A percentile compares a stretch with the other conserved stretches of the same genome.
Evolutionary conservation across 371 early-diverging fungal genomes (phyloP).

Genomic region (Rhizopus arrhizus): DNA sequence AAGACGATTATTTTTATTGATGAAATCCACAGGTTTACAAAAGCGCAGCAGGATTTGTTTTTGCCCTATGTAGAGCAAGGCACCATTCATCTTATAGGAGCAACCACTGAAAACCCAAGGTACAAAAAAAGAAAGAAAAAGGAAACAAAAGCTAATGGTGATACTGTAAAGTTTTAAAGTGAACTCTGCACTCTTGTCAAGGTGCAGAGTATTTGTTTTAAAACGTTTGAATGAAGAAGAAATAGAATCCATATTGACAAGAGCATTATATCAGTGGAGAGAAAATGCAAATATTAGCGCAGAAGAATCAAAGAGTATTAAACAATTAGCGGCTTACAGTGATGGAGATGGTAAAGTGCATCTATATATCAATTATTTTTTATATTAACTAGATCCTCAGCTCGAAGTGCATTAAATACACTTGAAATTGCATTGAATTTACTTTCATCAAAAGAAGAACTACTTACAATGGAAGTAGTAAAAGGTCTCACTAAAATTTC

Average conservation of each 20-base stretch:
- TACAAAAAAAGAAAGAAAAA: conserved; percentile 3
- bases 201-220: conserved; percentile 80
- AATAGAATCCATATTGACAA: conserved; percentile 59
- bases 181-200: conserved; percentile 78
- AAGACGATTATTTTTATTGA: conserved; percentile 82
- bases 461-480: conserved; percentile 27
- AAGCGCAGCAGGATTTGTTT: conserved; percentile 87
- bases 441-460: conserved; percentile 28
- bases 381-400: conserved; percentile 25
- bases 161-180: conserved; percentile 62
- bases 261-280: conserved; percentile 59
- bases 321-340: conserved; percentile 58
- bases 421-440: conserved; percentile 64
- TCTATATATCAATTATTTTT: not conserved
- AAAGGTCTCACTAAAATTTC: conserved; percentile 27
- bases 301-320: conserved; percentile 33
- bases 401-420: conserved; percentile 71
- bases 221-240: conserved; percentile 62
- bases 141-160: not conserved
- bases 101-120: conserved; percentile 92
- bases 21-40: conserved; percentile 90
- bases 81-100: conserved; percentile 76
- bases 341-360: conserved; percentile 68
- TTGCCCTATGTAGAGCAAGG: conserved; percentile 83
- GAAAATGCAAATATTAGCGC: conserved; percentile 4